Base-by-base conservation (phyloP, 2,329 filamentous ascomycete species). In the Diaporthe caulivora region DNA sequence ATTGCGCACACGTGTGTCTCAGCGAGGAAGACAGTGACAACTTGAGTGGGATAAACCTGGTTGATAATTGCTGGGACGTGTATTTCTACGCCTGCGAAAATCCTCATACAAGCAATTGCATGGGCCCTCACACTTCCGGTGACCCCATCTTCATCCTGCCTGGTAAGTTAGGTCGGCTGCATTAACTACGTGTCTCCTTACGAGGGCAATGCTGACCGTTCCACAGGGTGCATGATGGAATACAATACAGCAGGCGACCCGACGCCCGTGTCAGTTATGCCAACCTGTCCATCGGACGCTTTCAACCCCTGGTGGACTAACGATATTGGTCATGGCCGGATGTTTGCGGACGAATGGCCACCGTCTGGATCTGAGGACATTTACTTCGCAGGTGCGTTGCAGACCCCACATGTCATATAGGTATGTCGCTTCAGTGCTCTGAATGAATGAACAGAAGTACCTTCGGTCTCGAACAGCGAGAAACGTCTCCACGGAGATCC, bases 201-300 rank as follows among this genome's bases (percentile, higher is more conserved):
- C 10, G 34, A 9, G 54, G 29, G 55, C 42, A 29, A 15, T 37
- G 42, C 55, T 71, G n/a, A 71, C 37, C 24, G 40, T 18, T 21
- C 26, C 44, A 42, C 49, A 71, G 68, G 68, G 31, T 71, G 68
- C 18, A 3, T n/a, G 6, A 11, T n/a, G 29, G 68, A 53, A 11
- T 71, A 71, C 68, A 71, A 71, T 9, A 53, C 24, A 18, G 68
- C 68, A 42, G 68, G 68, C n/a, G 11, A 18, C 5, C 54, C 54
- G 7, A 62, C 24, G 17, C 11, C 26, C 13, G 10, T 44, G 55
- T 24, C 55, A 29, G 44, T 8, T 34, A 29, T 60, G 31, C 68
- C 55, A 24, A n/a, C 42, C 37, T 71, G 68, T 51, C 3, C 29
- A 7, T 5, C 1, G 6, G 29, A 10, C 29, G 5, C 21, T n/a